Conservation (phyloP, 257 asterid genomes). For the Forsythia suspensa region DNA sequence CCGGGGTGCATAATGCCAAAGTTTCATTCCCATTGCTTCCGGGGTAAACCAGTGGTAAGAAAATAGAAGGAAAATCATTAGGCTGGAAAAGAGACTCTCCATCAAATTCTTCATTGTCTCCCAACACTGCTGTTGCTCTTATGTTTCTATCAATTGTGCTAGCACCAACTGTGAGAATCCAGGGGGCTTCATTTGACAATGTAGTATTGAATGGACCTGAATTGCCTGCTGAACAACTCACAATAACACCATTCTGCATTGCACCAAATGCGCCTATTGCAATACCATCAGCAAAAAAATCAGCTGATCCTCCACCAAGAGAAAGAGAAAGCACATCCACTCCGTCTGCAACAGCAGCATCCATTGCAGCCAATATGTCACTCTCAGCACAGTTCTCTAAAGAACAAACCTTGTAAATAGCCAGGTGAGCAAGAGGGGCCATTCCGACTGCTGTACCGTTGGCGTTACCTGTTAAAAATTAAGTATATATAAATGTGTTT, state of each 20-base stretch:
- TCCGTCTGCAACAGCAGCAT: constrained; percentile 43
- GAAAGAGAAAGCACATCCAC: constrained; percentile 45
- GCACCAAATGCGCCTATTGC: constrained; percentile 47
- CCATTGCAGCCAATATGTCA: constrained; percentile 45
- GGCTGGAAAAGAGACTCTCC: constrained; percentile 44
- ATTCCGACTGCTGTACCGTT: constrained; percentile 46
- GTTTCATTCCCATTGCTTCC: constrained; percentile 27
- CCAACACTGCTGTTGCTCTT: constrained; percentile 20
- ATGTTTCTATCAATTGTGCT: constrained; percentile 40
- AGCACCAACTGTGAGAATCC: constrained; percentile 49
- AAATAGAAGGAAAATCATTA: constrained; percentile 12
- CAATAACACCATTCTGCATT: constrained; percentile 43
- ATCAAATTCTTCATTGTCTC: constrained; percentile 15
- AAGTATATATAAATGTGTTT: background rate
- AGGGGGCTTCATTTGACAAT: constrained; percentile 44
- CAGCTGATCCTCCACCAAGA: constrained; percentile 26
- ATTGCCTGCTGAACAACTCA: constrained; percentile 42
- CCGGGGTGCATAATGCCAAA: constrained; percentile 29
- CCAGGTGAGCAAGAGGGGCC: constrained; percentile 46
- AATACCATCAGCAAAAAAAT: constrained; percentile 29
- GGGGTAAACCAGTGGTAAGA: constrained; percentile 27
- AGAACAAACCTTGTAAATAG: constrained; percentile 42
- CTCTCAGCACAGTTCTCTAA: constrained; percentile 11
- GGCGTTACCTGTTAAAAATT: constrained; percentile 10
- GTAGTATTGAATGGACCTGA: constrained; percentile 29